Conservation (phyloP, 371 early-diverging fungal species). For the Rhizopus arrhizus region DNA sequence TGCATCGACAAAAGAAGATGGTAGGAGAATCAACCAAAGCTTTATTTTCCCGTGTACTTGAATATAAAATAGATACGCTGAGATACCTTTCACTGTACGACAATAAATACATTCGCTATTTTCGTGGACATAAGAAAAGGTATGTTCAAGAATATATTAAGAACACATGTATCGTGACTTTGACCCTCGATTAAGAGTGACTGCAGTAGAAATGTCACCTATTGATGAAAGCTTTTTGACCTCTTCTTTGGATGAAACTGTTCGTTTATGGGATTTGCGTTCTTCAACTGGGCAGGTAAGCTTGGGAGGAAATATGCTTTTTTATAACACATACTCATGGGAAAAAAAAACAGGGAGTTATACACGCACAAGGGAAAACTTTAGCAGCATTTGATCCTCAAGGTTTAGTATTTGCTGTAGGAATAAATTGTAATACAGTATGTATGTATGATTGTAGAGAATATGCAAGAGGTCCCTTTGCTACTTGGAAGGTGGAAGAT, state of each 20-base stretch:
- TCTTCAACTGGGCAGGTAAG: constrained; percentile 66
- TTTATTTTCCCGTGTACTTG: not conserved
- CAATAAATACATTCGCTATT: constrained; percentile 91
- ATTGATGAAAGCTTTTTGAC: constrained; percentile 77
- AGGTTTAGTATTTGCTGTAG: constrained; percentile 79
- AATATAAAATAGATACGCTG: constrained; percentile 67
- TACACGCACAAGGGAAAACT: constrained; percentile 54
- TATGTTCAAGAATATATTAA: constrained; percentile 21
- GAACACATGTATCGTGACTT: not conserved
- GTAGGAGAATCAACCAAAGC: constrained; percentile 37
- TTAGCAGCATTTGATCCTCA: constrained; percentile 80
- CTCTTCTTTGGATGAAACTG: constrained; percentile 69
- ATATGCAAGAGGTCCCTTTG: constrained; percentile 40
- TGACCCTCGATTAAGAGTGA: constrained; percentile 55
- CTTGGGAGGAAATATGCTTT: not conserved
- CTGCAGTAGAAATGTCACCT: constrained; percentile 78
- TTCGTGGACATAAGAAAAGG: constrained; percentile 82
- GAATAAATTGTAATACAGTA: constrained; percentile 43
- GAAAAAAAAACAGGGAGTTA: constrained; percentile 38
- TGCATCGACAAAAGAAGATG: constrained; percentile 92
- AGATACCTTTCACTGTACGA: constrained; percentile 91
- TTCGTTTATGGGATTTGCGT: constrained; percentile 81
- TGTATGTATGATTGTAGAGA: constrained; percentile 76
- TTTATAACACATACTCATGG: not conserved
- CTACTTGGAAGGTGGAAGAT: constrained; percentile 42